Evolutionary conservation across 2,329 filamentous ascomycete species (phyloP).

Genomic region (Claviceps sorghi): DNA sequence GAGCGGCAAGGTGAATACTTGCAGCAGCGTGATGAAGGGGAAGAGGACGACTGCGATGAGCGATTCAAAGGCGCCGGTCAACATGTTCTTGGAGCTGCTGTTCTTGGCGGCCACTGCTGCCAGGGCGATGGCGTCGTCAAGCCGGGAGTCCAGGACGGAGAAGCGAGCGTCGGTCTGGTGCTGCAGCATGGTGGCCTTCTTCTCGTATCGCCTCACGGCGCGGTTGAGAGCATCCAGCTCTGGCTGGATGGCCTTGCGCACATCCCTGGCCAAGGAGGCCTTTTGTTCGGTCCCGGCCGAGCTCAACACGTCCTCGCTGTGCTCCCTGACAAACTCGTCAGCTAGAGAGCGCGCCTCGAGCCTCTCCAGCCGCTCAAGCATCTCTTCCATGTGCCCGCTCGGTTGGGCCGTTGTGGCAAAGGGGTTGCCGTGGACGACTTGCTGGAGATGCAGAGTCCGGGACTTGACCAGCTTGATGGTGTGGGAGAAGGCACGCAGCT

Average conservation of each 20-base stretch:
- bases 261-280: constrained; percentile 36
- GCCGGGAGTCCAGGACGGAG: constrained; percentile 51
- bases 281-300: constrained; percentile 24
- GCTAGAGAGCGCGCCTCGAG: constrained; percentile 42
- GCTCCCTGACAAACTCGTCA: constrained; percentile 12
- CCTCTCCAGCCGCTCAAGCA: constrained; percentile 52
- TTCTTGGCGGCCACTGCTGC: constrained; percentile 57
- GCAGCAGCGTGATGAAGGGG: constrained; percentile 26
- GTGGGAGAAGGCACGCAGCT: constrained; percentile 71
- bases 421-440: constrained; percentile 43
- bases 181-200: constrained; percentile 62
- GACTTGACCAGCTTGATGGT: constrained; percentile 66
- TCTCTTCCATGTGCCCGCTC: constrained; percentile 33
- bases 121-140: constrained; percentile 68
- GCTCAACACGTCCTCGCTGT: constrained; percentile 19
- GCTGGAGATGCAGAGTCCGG: constrained; percentile 69
- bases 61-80: constrained; percentile 24
- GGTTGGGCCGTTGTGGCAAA: constrained; percentile 19
- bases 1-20: constrained; percentile 29
- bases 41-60: constrained; percentile 21
- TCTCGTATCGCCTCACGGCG: constrained; percentile 82
- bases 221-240: constrained; percentile 81
- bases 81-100: constrained; percentile 22
- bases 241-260: constrained; percentile 54
- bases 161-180: constrained; percentile 65